Evolutionary conservation across 2,329 filamentous ascomycete genomes (phyloP).

Genomic region (Penicillium sp.): DNA sequence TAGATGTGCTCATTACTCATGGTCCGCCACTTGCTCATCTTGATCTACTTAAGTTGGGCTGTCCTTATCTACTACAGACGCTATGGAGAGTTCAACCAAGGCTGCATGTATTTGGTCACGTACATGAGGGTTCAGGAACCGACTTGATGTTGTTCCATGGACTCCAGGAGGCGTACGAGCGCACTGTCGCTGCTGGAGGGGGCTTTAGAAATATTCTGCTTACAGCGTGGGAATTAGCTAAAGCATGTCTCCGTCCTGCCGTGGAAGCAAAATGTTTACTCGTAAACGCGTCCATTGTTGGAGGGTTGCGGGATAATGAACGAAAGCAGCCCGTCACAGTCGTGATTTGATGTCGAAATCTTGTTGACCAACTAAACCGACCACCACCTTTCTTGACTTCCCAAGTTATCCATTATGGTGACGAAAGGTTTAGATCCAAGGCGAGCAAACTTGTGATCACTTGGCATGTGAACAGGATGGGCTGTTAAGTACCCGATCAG

Average conservation of each 20-base stretch:
- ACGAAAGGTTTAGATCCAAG: background rate
- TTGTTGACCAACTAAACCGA: background rate
- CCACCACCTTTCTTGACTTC: background rate
- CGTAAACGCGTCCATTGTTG: conserved; percentile 20
- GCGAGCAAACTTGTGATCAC: background rate
- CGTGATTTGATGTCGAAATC: conserved; percentile 10
- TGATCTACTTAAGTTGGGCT: conserved; percentile 57
- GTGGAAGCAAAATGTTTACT: conserved; percentile 23
- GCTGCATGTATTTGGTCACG: conserved; percentile 18
- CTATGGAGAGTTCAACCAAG: conserved; percentile 49
- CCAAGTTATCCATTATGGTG: background rate
- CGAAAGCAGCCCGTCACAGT: conserved; percentile 13
- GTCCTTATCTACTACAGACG: conserved; percentile 63
- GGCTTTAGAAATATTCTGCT: conserved; percentile 16
- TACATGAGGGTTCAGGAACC: conserved; percentile 18
- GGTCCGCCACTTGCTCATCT: conserved; percentile 69
- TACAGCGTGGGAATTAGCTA: conserved; percentile 9
- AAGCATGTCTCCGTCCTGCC: background rate
- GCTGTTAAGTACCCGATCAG: too few relatives aligned
- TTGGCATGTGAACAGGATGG: too few relatives aligned
- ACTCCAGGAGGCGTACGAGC: conserved; percentile 18
- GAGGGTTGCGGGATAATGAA: conserved; percentile 19
- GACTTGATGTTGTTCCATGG: conserved; percentile 17
- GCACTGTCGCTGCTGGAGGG: conserved; percentile 12
- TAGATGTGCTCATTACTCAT: conserved; percentile 75